Evolutionary conservation across 2,329 filamentous ascomycete genomes (phyloP), one percentile per base, ranked within the genome.

Genomic region (Sporothrix pallida): DNA sequence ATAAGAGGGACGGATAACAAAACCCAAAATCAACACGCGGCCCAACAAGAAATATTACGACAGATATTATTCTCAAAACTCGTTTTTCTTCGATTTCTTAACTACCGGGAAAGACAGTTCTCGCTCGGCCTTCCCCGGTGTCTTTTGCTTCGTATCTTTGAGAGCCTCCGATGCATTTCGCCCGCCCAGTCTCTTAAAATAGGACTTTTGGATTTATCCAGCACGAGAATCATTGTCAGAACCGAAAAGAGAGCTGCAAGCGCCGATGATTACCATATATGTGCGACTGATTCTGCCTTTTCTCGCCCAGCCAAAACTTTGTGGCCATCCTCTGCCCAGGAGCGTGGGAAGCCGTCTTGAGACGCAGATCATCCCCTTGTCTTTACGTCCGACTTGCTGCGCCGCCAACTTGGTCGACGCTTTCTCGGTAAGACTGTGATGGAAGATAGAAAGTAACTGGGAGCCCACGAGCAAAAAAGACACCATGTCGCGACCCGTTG

Each of bases 281-380:
- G 31, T 7, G 7, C 31, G 31, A 7, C 31, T 10, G 31, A 67
- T 0, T 50, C 44, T 5, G 9, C 10, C 10, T 67, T 17, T 26
- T 26, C 23, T 26, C 23, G 23, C 23, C 23, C 23, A 26, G 23
- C 23, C 23, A 26, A 26, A 26, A 26, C 3, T 13, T 15, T 52
- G 15, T 5, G n/a, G 17, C 4, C 54, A n/a, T 71, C 26, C 42
- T 63, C 23, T 62, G 56, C 46, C 70, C 70, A 52, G 56, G 70
- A n/a, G 44, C 52, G 23, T 58, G 56, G 70, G 54, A 71, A 48
- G 42, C 20, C 44, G 20, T 42, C 50, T 71, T 56, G 69, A 71
- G 69, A 71, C 69, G 37, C 15, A 44, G 69, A 71, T 71, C 56
- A 10, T 52, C 42, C 23, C 44, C 54, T 48, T 48, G 37, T n/a